Evolutionary conservation across 768 basidiomycete genomes (phyloP), one percentile per base, ranked within the genome.

Genomic region (Boletus edulis): DNA sequence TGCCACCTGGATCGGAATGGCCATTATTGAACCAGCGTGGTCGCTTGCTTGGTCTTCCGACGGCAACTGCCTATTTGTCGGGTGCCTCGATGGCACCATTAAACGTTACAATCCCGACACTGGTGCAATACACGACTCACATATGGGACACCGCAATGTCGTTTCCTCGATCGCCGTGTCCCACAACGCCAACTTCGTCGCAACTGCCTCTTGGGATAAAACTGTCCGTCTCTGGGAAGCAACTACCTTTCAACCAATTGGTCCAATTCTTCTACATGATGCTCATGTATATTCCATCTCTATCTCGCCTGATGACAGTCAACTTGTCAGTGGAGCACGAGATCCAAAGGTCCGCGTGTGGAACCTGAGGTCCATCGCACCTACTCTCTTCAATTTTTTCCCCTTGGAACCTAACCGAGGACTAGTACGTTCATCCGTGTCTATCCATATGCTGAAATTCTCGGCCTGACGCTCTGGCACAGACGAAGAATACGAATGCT

Each of bases 151-250:
- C 7, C 24, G n/a, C 9, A 59, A 67, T 40, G 51, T 51, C 2
- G 52, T 71, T 41, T 60, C 20, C 18, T 63, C 58, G 3, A 64
- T 71, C 18, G 46, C n/a, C 0, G 14, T 65, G 31, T 68, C 67
- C 11, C 60, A 49, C 27, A 48, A 55, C 14, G 40, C 47, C 29
- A 58, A 51, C 10, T 67, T 66, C 38, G 12, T 71, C 32, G 68
- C 58, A 5, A 70, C 68, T 8, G 69, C 59, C 1, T 72, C 68
- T 5, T 56, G 48, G 58, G 69, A 71, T 20, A 62, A 47, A 20
- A 72, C 68, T 3, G 53, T 68, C 20, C 58, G 70, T 40, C 49
- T 72, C 27, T 72, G 68, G 67, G 64, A 68, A 39, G 50, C 54
- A 0, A 40, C 20, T 20, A 59, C 65, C 3, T 54, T 60, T 20